Percentiles rank a stretch among this genome's conserved stretches.
Evolutionary conservation across 2,329 filamentous ascomycete species (phyloP).

Genomic region (Fusarium sacchari): DNA sequence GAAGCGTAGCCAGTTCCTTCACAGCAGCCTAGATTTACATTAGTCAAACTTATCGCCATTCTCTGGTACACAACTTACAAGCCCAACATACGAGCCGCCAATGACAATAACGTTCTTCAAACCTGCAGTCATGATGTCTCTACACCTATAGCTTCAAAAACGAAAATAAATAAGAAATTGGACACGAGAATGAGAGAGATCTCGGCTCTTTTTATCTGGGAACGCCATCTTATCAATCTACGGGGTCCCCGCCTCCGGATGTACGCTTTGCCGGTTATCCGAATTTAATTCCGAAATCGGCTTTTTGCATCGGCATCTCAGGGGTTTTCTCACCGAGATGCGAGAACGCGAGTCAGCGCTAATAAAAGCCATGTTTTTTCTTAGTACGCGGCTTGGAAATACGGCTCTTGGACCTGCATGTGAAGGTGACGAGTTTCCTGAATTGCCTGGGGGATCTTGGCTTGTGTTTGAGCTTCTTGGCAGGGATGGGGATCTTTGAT

Average conservation of each 20-base stretch:
- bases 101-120: slow-evolving; percentile 43
- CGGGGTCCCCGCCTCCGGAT: not conserved
- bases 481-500: not conserved
- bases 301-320: slow-evolving; percentile 6
- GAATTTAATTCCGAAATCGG: slow-evolving; percentile 22
- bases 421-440: not conserved
- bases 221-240: slow-evolving; percentile 32
- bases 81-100: slow-evolving; percentile 42
- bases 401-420: not conserved
- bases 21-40: slow-evolving; percentile 31
- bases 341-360: not conserved
- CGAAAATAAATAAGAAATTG: accelerated
- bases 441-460: accelerated
- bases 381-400: not conserved
- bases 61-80: slow-evolving; percentile 18
- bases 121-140: slow-evolving; percentile 16
- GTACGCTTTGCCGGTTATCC: slow-evolving; percentile 24
- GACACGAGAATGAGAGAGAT: not conserved
- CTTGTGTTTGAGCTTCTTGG: not conserved
- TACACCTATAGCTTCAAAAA: not conserved
- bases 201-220: not conserved
- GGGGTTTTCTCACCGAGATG: not conserved
- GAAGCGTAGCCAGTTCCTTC: slow-evolving; percentile 34
- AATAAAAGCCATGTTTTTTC: not conserved
- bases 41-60: not conserved